Conservation (phyloP, 2,329 filamentous ascomycete genomes). For the Drechslera avenae region DNA sequence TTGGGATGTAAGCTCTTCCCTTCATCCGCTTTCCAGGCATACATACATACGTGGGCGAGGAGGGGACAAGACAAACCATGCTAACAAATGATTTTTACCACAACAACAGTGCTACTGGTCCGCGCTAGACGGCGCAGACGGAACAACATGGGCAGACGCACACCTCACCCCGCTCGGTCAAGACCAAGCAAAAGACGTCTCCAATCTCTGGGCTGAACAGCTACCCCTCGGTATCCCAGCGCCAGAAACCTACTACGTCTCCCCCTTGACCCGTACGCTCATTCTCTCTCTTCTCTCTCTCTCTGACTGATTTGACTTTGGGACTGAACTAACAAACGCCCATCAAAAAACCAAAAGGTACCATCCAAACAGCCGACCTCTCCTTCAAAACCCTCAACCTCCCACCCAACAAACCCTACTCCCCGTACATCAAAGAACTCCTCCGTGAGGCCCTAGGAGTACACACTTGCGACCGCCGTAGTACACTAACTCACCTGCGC, state of each 20-base stretch:
- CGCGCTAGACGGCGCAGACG: slow-evolving; percentile 66
- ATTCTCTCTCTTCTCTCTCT: too few species aligned
- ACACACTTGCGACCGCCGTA: slow-evolving; percentile 71
- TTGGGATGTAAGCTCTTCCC: slow-evolving; percentile 64
- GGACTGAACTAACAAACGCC: too few species aligned
- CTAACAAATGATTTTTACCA: too few species aligned
- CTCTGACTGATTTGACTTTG: too few species aligned
- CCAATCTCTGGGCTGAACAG: slow-evolving; percentile 62
- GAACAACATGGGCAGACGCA: slow-evolving; percentile 66
- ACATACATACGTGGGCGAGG: too few species aligned
- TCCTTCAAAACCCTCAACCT: slow-evolving; percentile 63
- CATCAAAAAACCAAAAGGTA: neutral
- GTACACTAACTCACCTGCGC: slow-evolving; percentile 57
- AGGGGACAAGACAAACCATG: too few species aligned
- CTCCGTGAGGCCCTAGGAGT: slow-evolving; percentile 69
- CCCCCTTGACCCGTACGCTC: slow-evolving; percentile 64
- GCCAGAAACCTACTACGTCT: slow-evolving; percentile 68
- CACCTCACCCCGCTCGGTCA: slow-evolving; percentile 64
- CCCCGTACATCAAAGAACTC: slow-evolving; percentile 66
- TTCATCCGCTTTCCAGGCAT: neutral
- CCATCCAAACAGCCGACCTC: slow-evolving; percentile 65
- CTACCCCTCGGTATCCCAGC: slow-evolving; percentile 61
- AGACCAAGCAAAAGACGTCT: slow-evolving; percentile 63
- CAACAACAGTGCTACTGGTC: slow-evolving; percentile 69
- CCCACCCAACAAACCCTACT: slow-evolving; percentile 57